Evolutionary conservation across 306 rosid species (phyloP).

Genomic region (Trifolium fragiferum): DNA sequence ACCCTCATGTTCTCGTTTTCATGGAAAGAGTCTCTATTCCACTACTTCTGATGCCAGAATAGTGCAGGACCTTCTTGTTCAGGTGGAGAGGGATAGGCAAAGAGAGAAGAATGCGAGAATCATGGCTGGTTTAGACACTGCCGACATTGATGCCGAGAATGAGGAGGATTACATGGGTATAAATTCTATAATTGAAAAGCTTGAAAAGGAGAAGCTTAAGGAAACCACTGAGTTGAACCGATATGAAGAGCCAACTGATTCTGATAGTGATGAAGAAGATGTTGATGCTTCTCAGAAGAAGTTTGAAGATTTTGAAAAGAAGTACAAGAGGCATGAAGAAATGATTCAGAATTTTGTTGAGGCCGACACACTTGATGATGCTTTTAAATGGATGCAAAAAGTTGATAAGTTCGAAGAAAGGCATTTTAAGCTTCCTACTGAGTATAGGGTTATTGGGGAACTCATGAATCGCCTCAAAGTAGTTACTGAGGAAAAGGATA

Average conservation of each 20-base stretch:
- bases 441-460: slow-evolving; percentile 90
- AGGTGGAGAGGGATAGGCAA: slow-evolving; percentile 70
- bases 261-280: slow-evolving; percentile 75
- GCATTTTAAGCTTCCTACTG: slow-evolving; percentile 71
- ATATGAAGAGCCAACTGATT: slow-evolving; percentile 80
- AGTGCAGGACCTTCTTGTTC: slow-evolving; percentile 59
- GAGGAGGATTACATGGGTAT: slow-evolving; percentile 74
- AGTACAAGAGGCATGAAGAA: slow-evolving; percentile 68
- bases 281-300: slow-evolving; percentile 54
- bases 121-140: slow-evolving; percentile 64
- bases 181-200: slow-evolving; percentile 68
- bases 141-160: slow-evolving; percentile 64
- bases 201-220: slow-evolving; percentile 57
- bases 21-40: slow-evolving; percentile 48
- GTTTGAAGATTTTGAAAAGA: slow-evolving; percentile 60
- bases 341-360: slow-evolving; percentile 59
- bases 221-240: slow-evolving; percentile 41
- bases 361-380: slow-evolving; percentile 75
- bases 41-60: slow-evolving; percentile 41
- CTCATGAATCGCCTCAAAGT: slow-evolving; percentile 77
- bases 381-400: slow-evolving; percentile 78
- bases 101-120: slow-evolving; percentile 62
- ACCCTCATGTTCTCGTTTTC: slow-evolving; percentile 22
- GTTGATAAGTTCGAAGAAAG: slow-evolving; percentile 82
- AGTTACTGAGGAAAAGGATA: slow-evolving; percentile 73